These are phyloP conservation scores for Rhytidiadelphus loreus DNA, from an alignment of 225 moss, liverwort and hornwort species.

Conservation along the genomic window DNA sequence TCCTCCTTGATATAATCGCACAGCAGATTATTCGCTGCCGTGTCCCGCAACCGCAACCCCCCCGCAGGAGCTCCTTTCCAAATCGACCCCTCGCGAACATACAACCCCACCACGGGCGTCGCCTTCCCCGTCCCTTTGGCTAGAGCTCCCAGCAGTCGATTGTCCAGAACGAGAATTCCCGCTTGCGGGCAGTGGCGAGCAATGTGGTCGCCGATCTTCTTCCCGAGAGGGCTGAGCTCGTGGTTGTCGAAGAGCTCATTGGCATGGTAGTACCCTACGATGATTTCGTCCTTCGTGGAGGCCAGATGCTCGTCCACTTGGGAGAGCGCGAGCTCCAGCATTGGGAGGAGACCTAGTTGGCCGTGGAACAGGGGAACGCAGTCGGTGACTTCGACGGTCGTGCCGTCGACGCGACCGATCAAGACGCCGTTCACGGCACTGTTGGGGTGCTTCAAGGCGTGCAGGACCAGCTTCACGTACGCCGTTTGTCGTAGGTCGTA, in stretches of 20 bases:
- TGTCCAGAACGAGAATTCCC: conserved; percentile 68
- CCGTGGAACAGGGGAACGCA: conserved; percentile 73
- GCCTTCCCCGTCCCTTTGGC: conserved; percentile 31
- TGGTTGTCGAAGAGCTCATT: conserved; percentile 80
- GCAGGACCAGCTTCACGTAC: conserved; percentile 87
- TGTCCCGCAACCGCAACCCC: conserved; percentile 46
- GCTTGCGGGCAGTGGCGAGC: conserved; percentile 59
- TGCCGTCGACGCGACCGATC: conserved; percentile 42
- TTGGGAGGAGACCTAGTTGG: conserved; percentile 76
- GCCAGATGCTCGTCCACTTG: conserved; percentile 78
- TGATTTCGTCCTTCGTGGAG: conserved; percentile 35
- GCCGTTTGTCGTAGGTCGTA: conserved; percentile 74
- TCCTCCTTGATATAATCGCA: conserved; percentile 73
- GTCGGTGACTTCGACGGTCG: conserved; percentile 51
- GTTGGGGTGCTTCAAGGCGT: conserved; percentile 72
- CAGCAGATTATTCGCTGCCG: conserved; percentile 61
- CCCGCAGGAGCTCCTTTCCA: conserved; percentile 42
- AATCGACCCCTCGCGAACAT: conserved; percentile 44
- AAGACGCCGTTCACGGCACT: conserved; percentile 76
- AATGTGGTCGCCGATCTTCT: conserved; percentile 85
- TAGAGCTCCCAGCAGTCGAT: conserved; percentile 49
- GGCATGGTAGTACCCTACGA: conserved; percentile 92
- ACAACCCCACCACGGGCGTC: conserved; percentile 58
- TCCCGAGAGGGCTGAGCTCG: conserved; percentile 58
- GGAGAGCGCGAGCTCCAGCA: conserved; percentile 86